Evolutionary conservation across 1,139 yeast genomes (phyloP).

Genomic region (Kodamaea sp.): DNA sequence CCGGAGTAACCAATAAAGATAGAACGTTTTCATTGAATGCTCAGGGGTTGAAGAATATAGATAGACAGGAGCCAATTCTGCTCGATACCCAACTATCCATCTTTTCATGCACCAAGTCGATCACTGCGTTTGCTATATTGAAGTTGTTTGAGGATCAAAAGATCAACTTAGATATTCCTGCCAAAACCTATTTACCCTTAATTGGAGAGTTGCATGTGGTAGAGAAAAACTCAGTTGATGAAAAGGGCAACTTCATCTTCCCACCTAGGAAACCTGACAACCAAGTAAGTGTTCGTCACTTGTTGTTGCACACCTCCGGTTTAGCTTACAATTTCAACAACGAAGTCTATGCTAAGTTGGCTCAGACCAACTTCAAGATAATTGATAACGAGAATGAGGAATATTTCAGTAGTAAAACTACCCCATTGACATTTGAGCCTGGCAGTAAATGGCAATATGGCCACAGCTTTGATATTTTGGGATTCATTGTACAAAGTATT

Average conservation of each 20-base stretch:
- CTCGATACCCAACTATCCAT: slow-evolving; percentile 34
- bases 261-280: slow-evolving; percentile 35
- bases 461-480: slow-evolving; percentile 54
- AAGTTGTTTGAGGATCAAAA: slow-evolving; percentile 48
- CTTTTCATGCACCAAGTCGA: slow-evolving; percentile 51
- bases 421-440: slow-evolving; percentile 54
- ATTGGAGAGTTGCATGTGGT: slow-evolving; percentile 38
- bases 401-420: slow-evolving; percentile 28
- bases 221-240: slow-evolving; percentile 16
- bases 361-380: slow-evolving; percentile 20
- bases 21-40: slow-evolving; percentile 27
- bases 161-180: slow-evolving; percentile 44
- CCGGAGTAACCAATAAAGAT: slow-evolving; percentile 29
- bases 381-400: slow-evolving; percentile 16
- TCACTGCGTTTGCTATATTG: slow-evolving; percentile 49
- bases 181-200: slow-evolving; percentile 41
- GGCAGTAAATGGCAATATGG: slow-evolving; percentile 57
- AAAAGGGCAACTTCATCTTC: slow-evolving; percentile 34
- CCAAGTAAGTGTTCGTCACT: slow-evolving; percentile 47
- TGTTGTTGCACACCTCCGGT: slow-evolving; percentile 55
- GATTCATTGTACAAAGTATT: slow-evolving; percentile 44
- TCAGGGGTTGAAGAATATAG: slow-evolving; percentile 24
- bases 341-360: slow-evolving; percentile 26
- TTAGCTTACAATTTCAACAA: slow-evolving; percentile 48
- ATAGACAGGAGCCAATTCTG: slow-evolving; percentile 10